Evolutionary conservation across 2,329 filamentous ascomycete species (phyloP), one percentile per base, ranked within the genome.

Genomic region (Alternaria sp.): DNA sequence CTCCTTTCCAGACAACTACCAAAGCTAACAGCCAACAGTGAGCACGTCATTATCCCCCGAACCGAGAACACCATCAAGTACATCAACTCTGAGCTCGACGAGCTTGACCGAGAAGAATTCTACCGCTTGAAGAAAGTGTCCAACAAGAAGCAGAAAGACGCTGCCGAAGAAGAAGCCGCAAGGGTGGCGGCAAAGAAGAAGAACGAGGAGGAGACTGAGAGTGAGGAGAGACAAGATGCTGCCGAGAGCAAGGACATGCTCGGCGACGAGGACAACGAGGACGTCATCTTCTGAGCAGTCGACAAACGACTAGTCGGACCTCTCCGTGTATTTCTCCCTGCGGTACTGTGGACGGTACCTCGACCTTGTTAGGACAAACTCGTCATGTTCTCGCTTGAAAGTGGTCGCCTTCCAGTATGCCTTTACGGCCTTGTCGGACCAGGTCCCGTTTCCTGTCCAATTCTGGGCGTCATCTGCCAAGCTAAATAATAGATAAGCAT

Each of bases 31-130:
- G 3, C 29, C 49, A 28, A 17, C 67, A 90, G 87, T 72, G 91
- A 95, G 79, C 91, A 96, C 78, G 92, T 99, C 70, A 98, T 99
- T 69, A 99, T 99, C 72, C 95, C 95, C 11, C 86, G 95, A 67
- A 99, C 95, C 13, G 95, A 99, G 78, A 99, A 98, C 74, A 99
- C 95, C n/a, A 99, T 99, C 83, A 97, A 97, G 81, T 99, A 98
- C 75, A 98, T 98, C 84, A 98, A 98, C 81, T 97, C 94, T 1
- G 95, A 99, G 78, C 86, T 99, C 14, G 95, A 99, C 75, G 95
- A 99, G 80, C 84, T 99, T 50, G 96, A 98, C 80, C 88, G 95
- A 83, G 95, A 98, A 78, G 95, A 99, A 77, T 99, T 99, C 78
- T 99, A 97, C 80, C 86, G 95, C 66, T 80, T 99, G 75, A 99